phyloP scores from a whole-genome alignment of 305 asterid genomes.

The Striga hermonthica region DNA sequence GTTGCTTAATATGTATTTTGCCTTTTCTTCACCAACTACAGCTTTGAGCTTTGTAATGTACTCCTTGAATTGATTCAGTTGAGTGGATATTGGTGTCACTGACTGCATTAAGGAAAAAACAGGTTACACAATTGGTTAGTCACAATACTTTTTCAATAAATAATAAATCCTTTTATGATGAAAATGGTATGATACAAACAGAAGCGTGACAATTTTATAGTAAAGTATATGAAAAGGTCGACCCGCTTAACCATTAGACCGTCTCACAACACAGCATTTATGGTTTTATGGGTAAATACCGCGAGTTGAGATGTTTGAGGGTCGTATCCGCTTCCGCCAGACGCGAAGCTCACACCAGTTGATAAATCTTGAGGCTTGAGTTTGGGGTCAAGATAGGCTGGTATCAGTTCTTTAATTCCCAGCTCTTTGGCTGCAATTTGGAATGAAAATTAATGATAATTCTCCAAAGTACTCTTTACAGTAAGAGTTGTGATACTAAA shows the following conservation, averaged over 20 bases:
- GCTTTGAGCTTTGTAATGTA: slow-evolving; percentile 55
- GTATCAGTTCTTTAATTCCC: slow-evolving; percentile 49
- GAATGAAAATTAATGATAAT: background rate
- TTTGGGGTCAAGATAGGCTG: slow-evolving; percentile 65
- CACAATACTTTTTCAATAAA: too few relatives aligned
- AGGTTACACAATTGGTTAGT: background rate
- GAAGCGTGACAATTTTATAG: too few relatives aligned
- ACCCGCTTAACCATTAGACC: too few relatives aligned
- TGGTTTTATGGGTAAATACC: slow-evolving; percentile 31
- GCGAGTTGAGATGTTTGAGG: slow-evolving; percentile 48
- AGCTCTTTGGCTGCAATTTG: slow-evolving; percentile 52
- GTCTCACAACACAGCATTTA: too few relatives aligned
- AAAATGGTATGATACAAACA: too few relatives aligned
- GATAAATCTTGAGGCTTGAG: slow-evolving; percentile 47
- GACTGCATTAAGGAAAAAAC: slow-evolving; percentile 40
- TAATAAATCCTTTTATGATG: too few relatives aligned
- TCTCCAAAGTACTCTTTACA: too few relatives aligned
- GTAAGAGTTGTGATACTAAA: too few relatives aligned
- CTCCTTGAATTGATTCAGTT: slow-evolving; percentile 55
- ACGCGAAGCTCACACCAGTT: slow-evolving; percentile 77
- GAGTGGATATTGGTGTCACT: slow-evolving; percentile 48
- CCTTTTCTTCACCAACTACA: slow-evolving; percentile 50
- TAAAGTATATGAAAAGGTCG: too few relatives aligned
- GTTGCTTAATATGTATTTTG: slow-evolving; percentile 41
- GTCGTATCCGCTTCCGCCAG: slow-evolving; percentile 71